These are phyloP conservation scores for Huntiella moniliformis DNA, from an alignment of 2,329 filamentous ascomycete species.

Conservation along the genomic window DNA sequence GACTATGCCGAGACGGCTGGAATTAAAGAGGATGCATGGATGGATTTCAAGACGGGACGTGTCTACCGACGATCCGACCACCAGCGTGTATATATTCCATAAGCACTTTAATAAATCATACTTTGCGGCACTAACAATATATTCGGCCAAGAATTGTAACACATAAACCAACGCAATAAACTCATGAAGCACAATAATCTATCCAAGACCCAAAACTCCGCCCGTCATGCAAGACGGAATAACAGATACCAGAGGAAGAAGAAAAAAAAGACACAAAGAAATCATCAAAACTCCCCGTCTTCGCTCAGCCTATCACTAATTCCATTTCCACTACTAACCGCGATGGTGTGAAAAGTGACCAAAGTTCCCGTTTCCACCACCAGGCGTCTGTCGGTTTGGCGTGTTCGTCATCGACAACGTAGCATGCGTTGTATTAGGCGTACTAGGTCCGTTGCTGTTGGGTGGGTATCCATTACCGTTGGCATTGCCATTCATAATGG, in stretches of 20 bases:
- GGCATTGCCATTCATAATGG: constrained; percentile 19
- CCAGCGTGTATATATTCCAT: no score
- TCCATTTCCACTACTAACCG: no score
- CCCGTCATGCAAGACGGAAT: not conserved
- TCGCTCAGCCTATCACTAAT: not conserved
- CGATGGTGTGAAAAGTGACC: constrained; percentile 39
- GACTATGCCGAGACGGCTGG: constrained; percentile 67
- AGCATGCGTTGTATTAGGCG: constrained; percentile 47
- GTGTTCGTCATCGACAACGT: constrained; percentile 22
- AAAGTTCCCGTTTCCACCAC: constrained; percentile 39
- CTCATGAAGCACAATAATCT: no score
- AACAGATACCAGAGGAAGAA: constrained; percentile 1
- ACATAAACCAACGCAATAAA: not conserved
- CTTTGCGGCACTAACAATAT: no score
- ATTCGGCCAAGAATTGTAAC: not conserved
- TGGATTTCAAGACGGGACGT: no score
- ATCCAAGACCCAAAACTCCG: no score
- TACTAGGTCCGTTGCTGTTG: constrained; percentile 37
- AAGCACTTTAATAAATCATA: no score
- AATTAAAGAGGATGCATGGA: constrained; percentile 47
- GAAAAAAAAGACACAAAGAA: not conserved
- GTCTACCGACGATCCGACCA: no score
- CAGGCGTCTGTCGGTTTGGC: constrained; percentile 51
- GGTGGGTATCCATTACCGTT: constrained; percentile 21
- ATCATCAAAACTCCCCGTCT: not conserved